These are phyloP conservation scores for Chlamydomonas asymmetrica DNA, from an alignment of 139 green algal genomes.

Conservation along the genomic window DNA sequence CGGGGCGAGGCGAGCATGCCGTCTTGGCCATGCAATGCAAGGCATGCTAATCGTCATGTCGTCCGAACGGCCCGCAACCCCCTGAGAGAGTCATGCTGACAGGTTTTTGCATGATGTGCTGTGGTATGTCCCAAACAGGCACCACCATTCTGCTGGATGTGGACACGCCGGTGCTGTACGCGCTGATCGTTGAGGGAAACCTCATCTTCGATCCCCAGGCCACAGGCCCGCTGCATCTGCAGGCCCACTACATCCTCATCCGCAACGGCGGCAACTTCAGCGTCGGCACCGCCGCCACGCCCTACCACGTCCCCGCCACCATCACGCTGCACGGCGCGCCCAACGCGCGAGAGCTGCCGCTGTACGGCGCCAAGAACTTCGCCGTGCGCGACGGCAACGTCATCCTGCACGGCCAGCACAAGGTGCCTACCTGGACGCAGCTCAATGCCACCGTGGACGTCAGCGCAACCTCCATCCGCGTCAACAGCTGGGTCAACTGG, in stretches of 20 bases:
- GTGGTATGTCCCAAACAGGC: too few relatives aligned
- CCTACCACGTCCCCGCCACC: slow-evolving; percentile 44
- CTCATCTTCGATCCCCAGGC: slow-evolving; percentile 54
- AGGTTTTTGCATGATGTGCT: too few relatives aligned
- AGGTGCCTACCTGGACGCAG: slow-evolving; percentile 61
- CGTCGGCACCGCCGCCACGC: slow-evolving; percentile 39
- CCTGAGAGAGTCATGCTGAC: slow-evolving; percentile 33
- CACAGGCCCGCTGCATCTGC: slow-evolving; percentile 2
- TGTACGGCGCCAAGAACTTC: slow-evolving; percentile 69
- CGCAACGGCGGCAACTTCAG: slow-evolving; percentile 56
- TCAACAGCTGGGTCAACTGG: slow-evolving; percentile 50
- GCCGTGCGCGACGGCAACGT: slow-evolving; percentile 58
- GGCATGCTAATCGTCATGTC: too few relatives aligned
- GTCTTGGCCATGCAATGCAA: slow-evolving; percentile 1
- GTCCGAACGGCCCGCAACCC: too few relatives aligned
- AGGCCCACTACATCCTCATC: slow-evolving; percentile 64
- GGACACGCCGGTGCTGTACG: slow-evolving; percentile 46
- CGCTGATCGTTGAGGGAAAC: slow-evolving; percentile 56
- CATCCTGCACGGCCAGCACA: slow-evolving; percentile 54
- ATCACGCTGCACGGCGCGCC: slow-evolving; percentile 69
- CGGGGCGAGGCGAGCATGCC: neutral
- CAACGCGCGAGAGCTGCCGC: slow-evolving; percentile 52
- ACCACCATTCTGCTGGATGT: slow-evolving; percentile 66
- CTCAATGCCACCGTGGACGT: slow-evolving; percentile 35
- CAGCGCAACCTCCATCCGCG: slow-evolving; percentile 40